These are phyloP conservation scores for Monilinia polystroma DNA, from an alignment of 2,329 filamentous ascomycete species.

Conservation along the genomic window DNA sequence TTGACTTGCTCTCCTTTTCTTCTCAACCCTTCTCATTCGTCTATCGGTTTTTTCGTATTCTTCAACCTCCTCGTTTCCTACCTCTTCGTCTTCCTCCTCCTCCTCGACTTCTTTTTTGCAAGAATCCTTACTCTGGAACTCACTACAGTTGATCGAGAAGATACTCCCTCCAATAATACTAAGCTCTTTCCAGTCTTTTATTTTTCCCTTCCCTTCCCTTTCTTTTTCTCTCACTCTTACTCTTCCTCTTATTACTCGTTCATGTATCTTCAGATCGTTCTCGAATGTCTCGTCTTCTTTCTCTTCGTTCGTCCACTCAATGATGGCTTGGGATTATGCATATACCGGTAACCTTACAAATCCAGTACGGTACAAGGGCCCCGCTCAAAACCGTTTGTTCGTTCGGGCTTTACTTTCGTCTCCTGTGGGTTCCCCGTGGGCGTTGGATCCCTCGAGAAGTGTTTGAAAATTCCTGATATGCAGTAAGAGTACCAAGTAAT, in stretches of 20 bases:
- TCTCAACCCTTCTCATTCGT: not conserved
- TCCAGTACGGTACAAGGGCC: conserved; percentile 13
- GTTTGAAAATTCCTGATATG: not conserved
- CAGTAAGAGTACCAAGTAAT: conserved; percentile 1
- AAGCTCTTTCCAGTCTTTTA: too few relatives aligned
- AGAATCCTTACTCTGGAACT: not conserved
- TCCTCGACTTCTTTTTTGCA: not conserved
- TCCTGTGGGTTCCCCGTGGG: conserved; percentile 9
- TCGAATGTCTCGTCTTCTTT: not conserved
- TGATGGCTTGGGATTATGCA: conserved; percentile 9
- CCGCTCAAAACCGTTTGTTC: conserved; percentile 16
- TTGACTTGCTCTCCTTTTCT: not conserved
- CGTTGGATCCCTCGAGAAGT: not conserved
- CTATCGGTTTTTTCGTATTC: not conserved
- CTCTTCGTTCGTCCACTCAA: conserved; percentile 16
- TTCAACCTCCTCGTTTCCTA: not conserved
- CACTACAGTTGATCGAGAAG: not conserved
- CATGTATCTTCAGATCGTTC: not conserved
- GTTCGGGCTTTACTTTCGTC: conserved; percentile 12
- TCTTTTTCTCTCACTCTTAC: too few relatives aligned
- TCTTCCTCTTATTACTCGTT: not conserved
- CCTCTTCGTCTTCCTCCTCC: too few relatives aligned
- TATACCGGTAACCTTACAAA: conserved; percentile 8
- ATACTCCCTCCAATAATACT: not conserved
- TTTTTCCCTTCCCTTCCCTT: too few relatives aligned